Base-by-base conservation (phyloP, 2,329 filamentous ascomycete species). In the Talaromyces sp. region DNA sequence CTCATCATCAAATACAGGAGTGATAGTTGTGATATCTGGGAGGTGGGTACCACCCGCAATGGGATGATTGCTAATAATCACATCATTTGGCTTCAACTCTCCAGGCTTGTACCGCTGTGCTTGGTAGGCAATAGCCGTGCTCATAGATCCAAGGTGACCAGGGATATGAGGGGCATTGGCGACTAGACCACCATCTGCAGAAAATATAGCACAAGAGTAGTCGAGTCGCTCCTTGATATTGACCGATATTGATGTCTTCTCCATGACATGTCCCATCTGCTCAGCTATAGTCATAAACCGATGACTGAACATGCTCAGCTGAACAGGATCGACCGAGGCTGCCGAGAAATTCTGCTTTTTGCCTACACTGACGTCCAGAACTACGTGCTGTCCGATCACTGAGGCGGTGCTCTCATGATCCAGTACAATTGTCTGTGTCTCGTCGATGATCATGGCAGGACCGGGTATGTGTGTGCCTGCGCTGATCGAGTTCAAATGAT, bases 281-380 rank as follows among this genome's bases (percentile, higher is more conserved):
- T 93, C 89, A 1, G 89, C 89, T 62, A 92, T 91, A 6, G 87
- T 86, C 89, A 92, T 93, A 72, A 93, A 93, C 7, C 89, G 82
- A 67, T 92, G 88, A 1, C 86, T 87, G 60, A 93, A 92, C 52
- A 93, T 88, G 65, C 85, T 88, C 2, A 93, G 80, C 74, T 90
- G 81, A 60, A 92, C 89, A 0, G 89, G 89, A 66, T 92, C 87
- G 0, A 90, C 85, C 51, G 85, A n/a, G n/a, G n/a, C n/a, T n/a
- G n/a, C n/a, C n/a, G n/a, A n/a, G n/a, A n/a, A n/a, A n/a, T n/a
- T 20, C 17, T 17, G 36, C 8, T 41, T 59, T 54, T 16, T 36
- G 10, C 14, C n/a, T 2, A 8, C 33, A 64, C 60, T 58, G 17
- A 64, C 54, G 22, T 58, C 75, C 19, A 78, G 63, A 17, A 77